Percentiles rank a stretch among this genome's conserved stretches.
These are phyloP conservation scores for Alternaria metachromatica DNA, from an alignment of 2,329 filamentous ascomycete species.

Conservation along the genomic window DNA sequence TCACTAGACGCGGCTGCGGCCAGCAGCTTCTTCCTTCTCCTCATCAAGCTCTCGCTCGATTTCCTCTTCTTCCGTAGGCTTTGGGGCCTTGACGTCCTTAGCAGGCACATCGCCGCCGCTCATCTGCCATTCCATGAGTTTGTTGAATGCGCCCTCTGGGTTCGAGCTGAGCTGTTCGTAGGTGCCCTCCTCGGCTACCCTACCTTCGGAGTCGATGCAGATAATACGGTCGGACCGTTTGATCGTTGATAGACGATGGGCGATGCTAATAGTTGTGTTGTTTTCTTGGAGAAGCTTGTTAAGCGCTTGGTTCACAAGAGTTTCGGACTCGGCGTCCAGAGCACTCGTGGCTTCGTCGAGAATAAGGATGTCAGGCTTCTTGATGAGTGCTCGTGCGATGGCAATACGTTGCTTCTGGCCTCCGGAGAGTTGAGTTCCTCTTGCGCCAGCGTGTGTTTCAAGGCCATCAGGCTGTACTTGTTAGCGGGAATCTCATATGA, in stretches of 20 bases:
- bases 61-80: conserved; percentile 57
- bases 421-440: conserved; percentile 91
- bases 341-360: conserved; percentile 95
- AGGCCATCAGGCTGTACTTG: conserved; percentile 77
- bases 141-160: conserved; percentile 83
- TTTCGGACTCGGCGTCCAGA: conserved; percentile 95
- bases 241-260: conserved; percentile 93
- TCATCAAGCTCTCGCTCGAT: conserved; percentile 54
- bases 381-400: conserved; percentile 91
- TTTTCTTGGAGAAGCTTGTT: conserved; percentile 79
- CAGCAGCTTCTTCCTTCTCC: conserved; percentile 46
- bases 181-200: conserved; percentile 87
- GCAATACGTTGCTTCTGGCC: conserved; percentile 98
- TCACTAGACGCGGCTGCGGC: conserved; percentile 22
- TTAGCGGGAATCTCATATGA: conserved; percentile 13
- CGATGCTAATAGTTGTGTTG: conserved; percentile 97
- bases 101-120: conserved; percentile 71
- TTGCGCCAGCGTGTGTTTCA: conserved; percentile 89
- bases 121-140: conserved; percentile 99
- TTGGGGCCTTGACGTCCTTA: conserved; percentile 35
- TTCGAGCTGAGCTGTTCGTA: conserved; percentile 78
- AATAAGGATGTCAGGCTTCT: conserved; percentile 95
- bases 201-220: conserved; percentile 84
- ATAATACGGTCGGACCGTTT: conserved; percentile 95
- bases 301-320: conserved; percentile 90